Percentiles rank a stretch among this genome's conserved stretches.
These are phyloP conservation scores for Xylaria sp. DNA, from an alignment of 495 filamentous ascomycete genomes.

Conservation along the genomic window DNA sequence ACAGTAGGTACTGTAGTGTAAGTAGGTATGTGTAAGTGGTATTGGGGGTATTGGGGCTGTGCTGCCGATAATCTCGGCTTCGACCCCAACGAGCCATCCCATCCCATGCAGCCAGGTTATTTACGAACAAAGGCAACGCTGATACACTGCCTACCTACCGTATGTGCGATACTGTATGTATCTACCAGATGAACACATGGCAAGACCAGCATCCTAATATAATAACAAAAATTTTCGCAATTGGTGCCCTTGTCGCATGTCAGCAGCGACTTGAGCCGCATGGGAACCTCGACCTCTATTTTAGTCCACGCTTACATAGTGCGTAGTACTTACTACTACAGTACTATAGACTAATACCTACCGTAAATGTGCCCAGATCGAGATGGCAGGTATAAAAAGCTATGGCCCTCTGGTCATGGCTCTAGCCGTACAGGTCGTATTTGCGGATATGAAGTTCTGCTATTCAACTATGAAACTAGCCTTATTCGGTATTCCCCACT, in stretches of 20 bases:
- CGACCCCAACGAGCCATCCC: conserved; percentile 14
- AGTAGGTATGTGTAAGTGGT: background rate
- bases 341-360: too few species aligned
- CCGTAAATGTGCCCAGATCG: too few species aligned
- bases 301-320: background rate
- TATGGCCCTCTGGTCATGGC: background rate
- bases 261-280: conserved; percentile 21
- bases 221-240: conserved; percentile 2
- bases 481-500: too few species aligned
- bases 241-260: background rate
- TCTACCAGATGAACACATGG: conserved; percentile 6
- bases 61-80: conserved; percentile 21
- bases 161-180: too few species aligned
- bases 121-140: conserved; percentile 18
- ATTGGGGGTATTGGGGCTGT: conserved; percentile 16
- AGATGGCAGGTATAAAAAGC: background rate
- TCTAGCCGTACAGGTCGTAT: background rate
- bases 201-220: background rate
- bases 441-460: too few species aligned
- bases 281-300: background rate
- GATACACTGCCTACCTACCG: too few species aligned
- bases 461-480: too few species aligned
- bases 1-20: too few species aligned
- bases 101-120: conserved; percentile 7
- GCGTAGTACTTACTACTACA: background rate